Conservation (phyloP, 2,329 filamentous ascomycete species). For the Cadophora gregata region DNA sequence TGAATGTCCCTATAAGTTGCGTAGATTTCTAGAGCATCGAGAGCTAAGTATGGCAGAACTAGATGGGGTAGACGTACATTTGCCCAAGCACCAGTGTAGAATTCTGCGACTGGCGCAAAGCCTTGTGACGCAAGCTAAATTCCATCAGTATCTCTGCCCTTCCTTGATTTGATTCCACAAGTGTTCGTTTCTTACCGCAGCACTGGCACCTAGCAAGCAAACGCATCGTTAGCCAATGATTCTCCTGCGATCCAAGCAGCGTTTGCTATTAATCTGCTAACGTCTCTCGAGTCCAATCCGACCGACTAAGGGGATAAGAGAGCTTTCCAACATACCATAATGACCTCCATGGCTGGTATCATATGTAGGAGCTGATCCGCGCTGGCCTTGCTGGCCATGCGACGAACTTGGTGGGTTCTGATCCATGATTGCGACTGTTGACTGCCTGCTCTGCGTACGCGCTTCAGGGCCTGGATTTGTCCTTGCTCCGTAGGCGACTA, state of each 20-base stretch:
- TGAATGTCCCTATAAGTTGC: too few relatives aligned
- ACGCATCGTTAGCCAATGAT: slow-evolving; percentile 38
- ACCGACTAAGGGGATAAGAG: slow-evolving; percentile 11
- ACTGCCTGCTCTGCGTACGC: slow-evolving; percentile 3
- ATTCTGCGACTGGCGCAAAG: slow-evolving; percentile 84
- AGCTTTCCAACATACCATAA: slow-evolving; percentile 65
- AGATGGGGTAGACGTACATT: slow-evolving; percentile 67
- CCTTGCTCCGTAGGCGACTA: not conserved
- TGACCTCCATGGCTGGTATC: slow-evolving; percentile 77
- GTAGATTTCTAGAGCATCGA: not conserved
- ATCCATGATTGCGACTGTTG: slow-evolving; percentile 15
- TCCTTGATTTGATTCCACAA: slow-evolving; percentile 9
- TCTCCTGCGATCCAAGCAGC: not conserved
- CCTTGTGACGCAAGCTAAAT: slow-evolving; percentile 82
- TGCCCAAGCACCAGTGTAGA: slow-evolving; percentile 93
- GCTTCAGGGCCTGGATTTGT: not conserved
- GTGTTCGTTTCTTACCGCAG: slow-evolving; percentile 59
- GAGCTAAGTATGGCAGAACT: not conserved
- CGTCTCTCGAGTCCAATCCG: not conserved
- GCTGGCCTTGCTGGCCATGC: slow-evolving; percentile 57
- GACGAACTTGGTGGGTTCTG: slow-evolving; percentile 53
- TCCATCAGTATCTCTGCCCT: slow-evolving; percentile 36
- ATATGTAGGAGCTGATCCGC: slow-evolving; percentile 68
- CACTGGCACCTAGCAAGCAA: slow-evolving; percentile 64
- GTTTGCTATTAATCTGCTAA: slow-evolving; percentile 20